Conservation (phyloP, 371 early-diverging fungal genomes). For the Apophysomyces elegans region DNA sequence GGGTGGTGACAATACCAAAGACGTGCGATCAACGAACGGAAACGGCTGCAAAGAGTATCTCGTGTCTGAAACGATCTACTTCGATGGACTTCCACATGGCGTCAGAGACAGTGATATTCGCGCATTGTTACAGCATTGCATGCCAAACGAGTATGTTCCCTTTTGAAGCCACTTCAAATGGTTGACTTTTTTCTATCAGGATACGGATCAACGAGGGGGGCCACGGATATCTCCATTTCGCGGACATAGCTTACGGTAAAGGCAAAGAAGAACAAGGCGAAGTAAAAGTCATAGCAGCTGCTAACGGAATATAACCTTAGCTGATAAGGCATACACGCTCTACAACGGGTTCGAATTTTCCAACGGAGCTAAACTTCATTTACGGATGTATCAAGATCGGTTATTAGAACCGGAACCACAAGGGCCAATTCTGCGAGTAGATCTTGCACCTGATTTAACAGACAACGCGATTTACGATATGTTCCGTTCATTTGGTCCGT, state of each 20-base stretch:
- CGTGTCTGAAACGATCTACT: constrained; percentile 7
- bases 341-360: constrained; percentile 42
- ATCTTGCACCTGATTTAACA: constrained; percentile 32
- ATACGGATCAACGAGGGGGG: constrained; percentile 1
- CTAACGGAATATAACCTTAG: constrained; percentile 17
- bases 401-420: constrained; percentile 35
- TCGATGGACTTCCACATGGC: constrained; percentile 1
- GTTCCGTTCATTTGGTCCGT: constrained; percentile 50
- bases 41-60: background rate
- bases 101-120: constrained; percentile 5
- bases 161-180: background rate
- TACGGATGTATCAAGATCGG: constrained; percentile 38
- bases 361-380: constrained; percentile 33
- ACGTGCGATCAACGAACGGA: background rate
- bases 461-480: constrained; percentile 39
- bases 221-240: constrained; percentile 4
- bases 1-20: constrained; percentile 5
- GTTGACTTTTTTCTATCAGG: constrained; percentile 8
- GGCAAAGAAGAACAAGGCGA: background rate
- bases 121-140: constrained; percentile 5
- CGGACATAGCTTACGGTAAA: background rate
- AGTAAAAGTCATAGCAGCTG: background rate
- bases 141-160: constrained; percentile 5
- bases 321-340: constrained; percentile 43
- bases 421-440: constrained; percentile 32